Evolutionary conservation across 2,329 filamentous ascomycete species (phyloP), one percentile per base, ranked within the genome.

Genomic region (Talaromyces sp.): DNA sequence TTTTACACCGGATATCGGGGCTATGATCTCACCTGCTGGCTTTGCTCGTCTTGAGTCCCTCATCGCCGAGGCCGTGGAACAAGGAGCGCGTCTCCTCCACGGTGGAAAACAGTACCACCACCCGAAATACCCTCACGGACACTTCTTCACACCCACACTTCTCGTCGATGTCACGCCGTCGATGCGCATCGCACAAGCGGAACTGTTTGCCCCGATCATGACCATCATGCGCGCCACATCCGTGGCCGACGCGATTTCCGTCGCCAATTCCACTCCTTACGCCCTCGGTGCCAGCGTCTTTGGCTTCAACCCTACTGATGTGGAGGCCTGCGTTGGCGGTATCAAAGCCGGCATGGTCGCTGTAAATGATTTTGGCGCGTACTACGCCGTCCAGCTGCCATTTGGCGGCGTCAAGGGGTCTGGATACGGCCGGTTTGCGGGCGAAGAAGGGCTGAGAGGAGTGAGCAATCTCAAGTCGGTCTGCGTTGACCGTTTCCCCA

Each of bases 301-400:
- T 74, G 95, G 93, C 36, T 81, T 84, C 57, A 84, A 88, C 63
- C 82, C 85, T 61, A 80, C 81, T 1, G 82, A 85, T 56, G 80
- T 96, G 1, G 76, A 83, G 17, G 79, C 79, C 17, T 85, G 96
- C 30, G 86, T 93, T 1, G 77, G 77, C 22, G 85, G 86, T 27
- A 82, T 97, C 57, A 85, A 88, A 64, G 87, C 90, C 0, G 95
- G 95, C 52, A 97, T 96, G 90, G 91, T 98, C 0, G 87, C 92
- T 27, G 85, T 99, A 67, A 99, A 99, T 73, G 95, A 99, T 78
- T 99, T 99, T 71, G 95, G 88, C 22, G 89, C 87, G 30, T 97
- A 88, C 75, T 99, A 99, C 72, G 92, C 93, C 58, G 93, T 96
- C 8, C 92, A 96, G 76, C 79, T 99, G 44, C 95, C 95, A 0